Base-by-base conservation (phyloP, 257 asterid genomes). In the Nicotiana undulata region DNA sequence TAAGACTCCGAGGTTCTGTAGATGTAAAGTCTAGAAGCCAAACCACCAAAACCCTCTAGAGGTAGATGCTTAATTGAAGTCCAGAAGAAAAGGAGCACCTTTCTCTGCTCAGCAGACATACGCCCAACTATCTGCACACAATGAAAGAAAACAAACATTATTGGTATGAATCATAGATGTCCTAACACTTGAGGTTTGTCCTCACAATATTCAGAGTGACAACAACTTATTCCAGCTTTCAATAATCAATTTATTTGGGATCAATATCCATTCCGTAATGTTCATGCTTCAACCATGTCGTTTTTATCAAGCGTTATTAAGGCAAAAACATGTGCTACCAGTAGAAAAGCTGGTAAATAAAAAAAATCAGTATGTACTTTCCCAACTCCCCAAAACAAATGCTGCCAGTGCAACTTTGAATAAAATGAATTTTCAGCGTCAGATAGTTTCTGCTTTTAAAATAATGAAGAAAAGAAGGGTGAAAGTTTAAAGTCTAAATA, bases 41-140 rank as follows among this genome's bases (percentile, higher is more conserved):
- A 84, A 16, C 98, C 97, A 31, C 94, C 80, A 84, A 95, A 95
- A 24, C 99, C 99, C 81, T 95, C 96, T 5, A 89, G 60, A 1
- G 99, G 99, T 74, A 95, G 83, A 85, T 88, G 87, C 76, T 91
- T 92, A 76, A 95, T 87, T 5, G 98, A 95, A 46, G 98, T 95
- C 98, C 99, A 93, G 83, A 95, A 95, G 90, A 90, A 93, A 70
- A 95, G 97, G 81, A 95, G 96, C 80, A 87, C 83, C 81, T 86
- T 92, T 84, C 82, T 92, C 90, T 92, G 92, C 85, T 95, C 94
- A 13, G 83, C 81, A 6, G 97, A 84, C 99, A 93, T 95, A 37
- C 65, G 29, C 72, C 75, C 94, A 4, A 95, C 94, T 66, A 84
- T 84, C 98, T 95, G 90, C 44, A 83, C 9, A 22, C 68, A 34